A percentile compares a stretch with the other conserved stretches of the same genome.
These are phyloP conservation scores for Claviceps humidiphila DNA, from an alignment of 2,329 filamentous ascomycete genomes.

Conservation along the genomic window DNA sequence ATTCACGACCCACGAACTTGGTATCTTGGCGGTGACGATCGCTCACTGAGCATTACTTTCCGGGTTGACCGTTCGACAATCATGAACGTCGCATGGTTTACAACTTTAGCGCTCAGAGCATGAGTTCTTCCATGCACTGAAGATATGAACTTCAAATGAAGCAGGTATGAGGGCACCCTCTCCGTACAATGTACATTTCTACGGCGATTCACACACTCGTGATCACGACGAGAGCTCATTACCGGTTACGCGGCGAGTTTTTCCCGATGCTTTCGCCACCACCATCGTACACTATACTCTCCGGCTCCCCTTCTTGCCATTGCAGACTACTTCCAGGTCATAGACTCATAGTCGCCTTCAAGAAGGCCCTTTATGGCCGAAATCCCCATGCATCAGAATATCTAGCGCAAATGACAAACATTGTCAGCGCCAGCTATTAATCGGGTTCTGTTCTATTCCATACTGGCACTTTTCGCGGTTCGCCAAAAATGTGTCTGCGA, in stretches of 20 bases:
- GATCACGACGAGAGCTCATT: too few species aligned
- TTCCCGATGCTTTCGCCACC: not conserved
- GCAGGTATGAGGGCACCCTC: too few species aligned
- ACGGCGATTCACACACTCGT: too few species aligned
- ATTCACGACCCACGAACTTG: not conserved
- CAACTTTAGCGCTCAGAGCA: too few species aligned
- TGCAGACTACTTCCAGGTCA: not conserved
- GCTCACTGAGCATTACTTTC: not conserved
- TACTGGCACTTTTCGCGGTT: conserved; percentile 35
- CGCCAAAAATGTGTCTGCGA: conserved; percentile 34
- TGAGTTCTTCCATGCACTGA: too few species aligned
- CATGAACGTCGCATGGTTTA: too few species aligned
- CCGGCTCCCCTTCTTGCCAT: not conserved
- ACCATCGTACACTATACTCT: not conserved
- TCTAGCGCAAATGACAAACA: conserved; percentile 32
- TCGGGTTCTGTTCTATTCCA: conserved; percentile 37
- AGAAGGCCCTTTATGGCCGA: not conserved
- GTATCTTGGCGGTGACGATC: not conserved
- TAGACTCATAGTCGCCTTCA: not conserved
- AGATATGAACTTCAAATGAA: too few species aligned
- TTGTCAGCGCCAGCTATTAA: conserved; percentile 37
- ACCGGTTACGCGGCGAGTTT: too few species aligned
- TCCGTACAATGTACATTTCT: too few species aligned
- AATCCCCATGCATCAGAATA: conserved; percentile 15
- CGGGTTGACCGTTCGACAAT: too few species aligned